Percentiles rank a stretch among this genome's conserved stretches.
Conservation (phyloP, 257 asterid genomes). For the Rubia yunnanensis region DNA sequence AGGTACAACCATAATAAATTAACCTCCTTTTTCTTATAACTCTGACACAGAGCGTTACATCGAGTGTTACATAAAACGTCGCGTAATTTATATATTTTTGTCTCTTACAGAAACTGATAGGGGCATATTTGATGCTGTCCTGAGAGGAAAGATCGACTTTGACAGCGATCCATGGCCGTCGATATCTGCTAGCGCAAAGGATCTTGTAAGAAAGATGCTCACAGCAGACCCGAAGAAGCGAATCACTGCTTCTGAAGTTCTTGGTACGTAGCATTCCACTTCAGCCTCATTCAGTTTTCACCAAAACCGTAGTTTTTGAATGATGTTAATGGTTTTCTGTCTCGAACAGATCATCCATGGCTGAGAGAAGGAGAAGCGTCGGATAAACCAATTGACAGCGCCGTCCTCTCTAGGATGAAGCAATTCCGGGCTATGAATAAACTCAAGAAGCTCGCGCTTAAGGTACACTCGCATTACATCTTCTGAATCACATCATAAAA, state of each 20-base stretch:
- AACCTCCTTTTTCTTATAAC: neutral
- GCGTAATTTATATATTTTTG: too few species aligned
- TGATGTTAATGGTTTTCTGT: neutral
- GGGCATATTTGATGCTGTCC: constrained; percentile 60
- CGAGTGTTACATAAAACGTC: too few species aligned
- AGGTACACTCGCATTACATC: constrained; percentile 32
- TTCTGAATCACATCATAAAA: neutral
- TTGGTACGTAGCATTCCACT: constrained; percentile 32
- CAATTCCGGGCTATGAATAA: constrained; percentile 94
- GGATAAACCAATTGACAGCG: constrained; percentile 75
- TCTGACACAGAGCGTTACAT: too few species aligned
- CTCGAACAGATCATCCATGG: constrained; percentile 76
- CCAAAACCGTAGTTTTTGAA: neutral
- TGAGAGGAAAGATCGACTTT: constrained; percentile 56
- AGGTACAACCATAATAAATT: constrained; percentile 28
- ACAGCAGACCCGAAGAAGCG: constrained; percentile 51
- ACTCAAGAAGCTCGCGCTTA: constrained; percentile 78
- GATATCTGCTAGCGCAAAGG: constrained; percentile 65
- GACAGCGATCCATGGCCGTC: constrained; percentile 69
- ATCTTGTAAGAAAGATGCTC: constrained; percentile 65
- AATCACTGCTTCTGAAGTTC: constrained; percentile 74
- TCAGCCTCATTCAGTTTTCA: neutral
- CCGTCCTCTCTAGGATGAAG: constrained; percentile 85
- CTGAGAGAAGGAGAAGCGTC: constrained; percentile 76
- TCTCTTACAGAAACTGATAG: constrained; percentile 64